phyloP scores from a whole-genome alignment of 805 yeast species.

The Pichia gijzeniarum region DNA sequence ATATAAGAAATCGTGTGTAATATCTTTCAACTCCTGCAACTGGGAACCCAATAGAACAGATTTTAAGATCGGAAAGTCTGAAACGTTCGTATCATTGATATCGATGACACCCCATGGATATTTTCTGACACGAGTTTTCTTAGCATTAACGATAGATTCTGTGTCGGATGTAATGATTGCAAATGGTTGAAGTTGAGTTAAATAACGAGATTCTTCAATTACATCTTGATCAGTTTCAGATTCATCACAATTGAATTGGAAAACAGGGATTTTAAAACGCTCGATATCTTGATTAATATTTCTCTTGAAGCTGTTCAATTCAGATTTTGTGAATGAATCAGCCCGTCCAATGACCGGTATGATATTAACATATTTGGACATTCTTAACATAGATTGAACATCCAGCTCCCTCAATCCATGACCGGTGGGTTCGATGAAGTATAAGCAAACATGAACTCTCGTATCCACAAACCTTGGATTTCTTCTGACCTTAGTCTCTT shows the following conservation, averaged over 20 bases:
- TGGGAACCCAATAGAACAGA: slow-evolving; percentile 54
- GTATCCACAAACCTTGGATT: slow-evolving; percentile 78
- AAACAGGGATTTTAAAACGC: slow-evolving; percentile 63
- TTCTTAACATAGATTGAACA: slow-evolving; percentile 60
- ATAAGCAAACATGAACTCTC: slow-evolving; percentile 66
- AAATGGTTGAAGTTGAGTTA: slow-evolving; percentile 67
- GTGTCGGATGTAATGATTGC: slow-evolving; percentile 64
- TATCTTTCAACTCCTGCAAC: slow-evolving; percentile 57
- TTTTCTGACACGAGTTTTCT: slow-evolving; percentile 48
- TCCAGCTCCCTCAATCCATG: slow-evolving; percentile 75
- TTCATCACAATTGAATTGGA: slow-evolving; percentile 65
- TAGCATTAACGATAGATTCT: slow-evolving; percentile 45
- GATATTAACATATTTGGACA: slow-evolving; percentile 68
- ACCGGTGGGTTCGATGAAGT: slow-evolving; percentile 69
- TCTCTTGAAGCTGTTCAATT: slow-evolving; percentile 52
- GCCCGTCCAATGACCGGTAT: slow-evolving; percentile 67
- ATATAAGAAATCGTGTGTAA: slow-evolving; percentile 58
- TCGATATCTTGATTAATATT: slow-evolving; percentile 58
- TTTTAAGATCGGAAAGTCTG: slow-evolving; percentile 50
- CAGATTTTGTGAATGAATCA: slow-evolving; percentile 61
- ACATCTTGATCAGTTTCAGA: slow-evolving; percentile 59
- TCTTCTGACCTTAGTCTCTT: slow-evolving; percentile 81
- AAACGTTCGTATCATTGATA: slow-evolving; percentile 43
- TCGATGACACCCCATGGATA: slow-evolving; percentile 75
- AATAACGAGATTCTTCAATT: slow-evolving; percentile 58